phyloP scores from a whole-genome alignment of 2,329 filamentous ascomycete genomes.

The Fusarium concolor region DNA sequence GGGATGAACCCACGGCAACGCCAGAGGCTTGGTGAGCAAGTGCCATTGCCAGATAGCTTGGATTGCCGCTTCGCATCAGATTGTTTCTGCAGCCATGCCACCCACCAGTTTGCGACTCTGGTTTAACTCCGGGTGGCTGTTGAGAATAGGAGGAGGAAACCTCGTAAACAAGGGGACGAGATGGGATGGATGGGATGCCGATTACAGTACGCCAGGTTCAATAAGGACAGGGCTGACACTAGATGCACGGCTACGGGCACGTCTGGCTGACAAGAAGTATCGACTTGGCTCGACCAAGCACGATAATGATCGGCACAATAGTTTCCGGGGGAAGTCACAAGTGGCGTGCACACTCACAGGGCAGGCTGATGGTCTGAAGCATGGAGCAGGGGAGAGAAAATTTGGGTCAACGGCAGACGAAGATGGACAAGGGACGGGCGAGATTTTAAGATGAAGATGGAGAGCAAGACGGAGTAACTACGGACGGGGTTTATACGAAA shows the following conservation, averaged over 20 bases:
- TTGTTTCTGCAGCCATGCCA: slow-evolving; percentile 37
- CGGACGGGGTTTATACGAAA: slow-evolving; percentile 24
- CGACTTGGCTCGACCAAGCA: slow-evolving; percentile 42
- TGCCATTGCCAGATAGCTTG: slow-evolving; percentile 25
- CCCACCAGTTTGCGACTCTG: slow-evolving; percentile 34
- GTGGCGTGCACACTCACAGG: slow-evolving; percentile 42
- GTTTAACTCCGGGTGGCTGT: slow-evolving; percentile 24
- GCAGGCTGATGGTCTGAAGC: slow-evolving; percentile 30
- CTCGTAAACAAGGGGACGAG: background rate
- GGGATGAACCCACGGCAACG: slow-evolving; percentile 35
- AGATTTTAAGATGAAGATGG: slow-evolving; percentile 41
- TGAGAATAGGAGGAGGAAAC: slow-evolving; percentile 19
- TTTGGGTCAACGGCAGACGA: slow-evolving; percentile 24
- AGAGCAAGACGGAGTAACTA: slow-evolving; percentile 22
- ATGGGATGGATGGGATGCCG: slow-evolving; percentile 35
- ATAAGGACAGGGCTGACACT: slow-evolving; percentile 46
- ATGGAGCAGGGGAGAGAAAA: slow-evolving; percentile 30
- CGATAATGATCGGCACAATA: slow-evolving; percentile 47
- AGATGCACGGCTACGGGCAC: slow-evolving; percentile 45
- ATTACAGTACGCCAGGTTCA: slow-evolving; percentile 34
- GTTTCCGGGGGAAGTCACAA: slow-evolving; percentile 41
- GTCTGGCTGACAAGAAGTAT: slow-evolving; percentile 41
- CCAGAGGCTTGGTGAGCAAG: slow-evolving; percentile 31
- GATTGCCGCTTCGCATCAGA: slow-evolving; percentile 39
- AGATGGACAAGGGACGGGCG: slow-evolving; percentile 22